phyloP scores from a whole-genome alignment of 495 filamentous ascomycete genomes.

The Pseudotulostoma volvatum region DNA sequence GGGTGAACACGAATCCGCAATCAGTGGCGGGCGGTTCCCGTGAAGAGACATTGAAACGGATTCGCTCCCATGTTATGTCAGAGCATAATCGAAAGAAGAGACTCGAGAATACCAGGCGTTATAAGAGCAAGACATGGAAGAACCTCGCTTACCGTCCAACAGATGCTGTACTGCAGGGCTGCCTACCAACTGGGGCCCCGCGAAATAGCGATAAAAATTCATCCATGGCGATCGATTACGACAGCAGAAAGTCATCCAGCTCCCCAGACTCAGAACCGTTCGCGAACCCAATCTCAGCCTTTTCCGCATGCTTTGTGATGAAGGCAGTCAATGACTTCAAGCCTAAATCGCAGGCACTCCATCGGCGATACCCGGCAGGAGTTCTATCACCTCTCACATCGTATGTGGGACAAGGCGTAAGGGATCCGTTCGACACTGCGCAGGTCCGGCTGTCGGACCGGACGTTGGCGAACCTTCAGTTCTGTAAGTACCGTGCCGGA shows the following conservation, averaged over 20 bases:
- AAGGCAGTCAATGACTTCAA: not conserved
- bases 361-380: conserved; percentile 1
- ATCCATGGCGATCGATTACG: not conserved
- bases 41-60: conserved; percentile 32
- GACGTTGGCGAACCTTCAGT: conserved; percentile 27
- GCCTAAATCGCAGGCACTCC: not conserved
- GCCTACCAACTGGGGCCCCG: not conserved
- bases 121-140: conserved; percentile 30
- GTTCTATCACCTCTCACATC: not conserved
- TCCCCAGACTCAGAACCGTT: not conserved
- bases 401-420: conserved; percentile 19
- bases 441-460: conserved; percentile 28
- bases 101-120: conserved; percentile 26
- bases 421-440: conserved; percentile 26
- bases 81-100: conserved; percentile 35
- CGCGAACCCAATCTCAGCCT: not conserved
- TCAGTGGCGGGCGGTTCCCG: conserved; percentile 24
- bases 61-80: conserved; percentile 35
- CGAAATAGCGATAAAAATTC: not conserved
- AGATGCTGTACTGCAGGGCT: conserved; percentile 9
- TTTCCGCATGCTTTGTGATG: not conserved
- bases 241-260: not conserved
- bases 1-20: conserved; percentile 29
- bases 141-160: conserved; percentile 25
- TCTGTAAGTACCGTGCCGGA: conserved; percentile 21